Evolutionary conservation across 176 grass and related monocot genomes (phyloP).

Genomic region (Musa troglodytarum): DNA sequence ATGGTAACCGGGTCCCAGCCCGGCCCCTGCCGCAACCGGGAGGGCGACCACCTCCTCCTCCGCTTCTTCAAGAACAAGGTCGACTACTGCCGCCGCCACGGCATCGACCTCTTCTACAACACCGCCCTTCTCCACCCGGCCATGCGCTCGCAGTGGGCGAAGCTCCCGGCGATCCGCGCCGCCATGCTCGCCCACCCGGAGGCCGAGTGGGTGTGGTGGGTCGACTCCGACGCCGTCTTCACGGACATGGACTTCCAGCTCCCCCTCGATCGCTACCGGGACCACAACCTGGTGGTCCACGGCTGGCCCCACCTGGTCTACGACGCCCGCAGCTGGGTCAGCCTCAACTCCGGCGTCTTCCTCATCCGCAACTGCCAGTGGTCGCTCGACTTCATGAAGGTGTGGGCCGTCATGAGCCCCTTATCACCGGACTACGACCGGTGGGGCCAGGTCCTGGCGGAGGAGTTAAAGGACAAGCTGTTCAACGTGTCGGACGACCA

Average conservation of each 20-base stretch:
- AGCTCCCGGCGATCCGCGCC: conserved; percentile 55
- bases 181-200: conserved; percentile 87
- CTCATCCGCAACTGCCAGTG: not conserved
- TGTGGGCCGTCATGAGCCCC: conserved; percentile 55
- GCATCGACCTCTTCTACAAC: conserved; percentile 64
- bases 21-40: conserved; percentile 36
- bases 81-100: conserved; percentile 81
- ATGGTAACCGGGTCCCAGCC: conserved; percentile 90
- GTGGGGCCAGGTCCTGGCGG: conserved; percentile 52
- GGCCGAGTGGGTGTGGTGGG: conserved; percentile 95
- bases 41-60: conserved; percentile 52
- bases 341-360: conserved; percentile 68
- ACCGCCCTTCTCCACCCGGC: conserved; percentile 52
- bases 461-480: conserved; percentile 57
- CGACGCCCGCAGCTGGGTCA: conserved; percentile 45
- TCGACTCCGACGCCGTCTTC: conserved; percentile 86
- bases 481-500: conserved; percentile 83
- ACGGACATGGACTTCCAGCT: conserved; percentile 90
- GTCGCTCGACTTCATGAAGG: conserved; percentile 47
- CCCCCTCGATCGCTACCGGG: conserved; percentile 37
- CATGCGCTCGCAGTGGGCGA: conserved; percentile 71
- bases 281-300: conserved; percentile 69
- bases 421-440: conserved; percentile 30
- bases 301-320: conserved; percentile 65
- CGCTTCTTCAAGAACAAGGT: conserved; percentile 86